Evolutionary conservation across 2,329 filamentous ascomycete genomes (phyloP), one percentile per base, ranked within the genome.

Genomic region (Trichophaea hybrida): DNA sequence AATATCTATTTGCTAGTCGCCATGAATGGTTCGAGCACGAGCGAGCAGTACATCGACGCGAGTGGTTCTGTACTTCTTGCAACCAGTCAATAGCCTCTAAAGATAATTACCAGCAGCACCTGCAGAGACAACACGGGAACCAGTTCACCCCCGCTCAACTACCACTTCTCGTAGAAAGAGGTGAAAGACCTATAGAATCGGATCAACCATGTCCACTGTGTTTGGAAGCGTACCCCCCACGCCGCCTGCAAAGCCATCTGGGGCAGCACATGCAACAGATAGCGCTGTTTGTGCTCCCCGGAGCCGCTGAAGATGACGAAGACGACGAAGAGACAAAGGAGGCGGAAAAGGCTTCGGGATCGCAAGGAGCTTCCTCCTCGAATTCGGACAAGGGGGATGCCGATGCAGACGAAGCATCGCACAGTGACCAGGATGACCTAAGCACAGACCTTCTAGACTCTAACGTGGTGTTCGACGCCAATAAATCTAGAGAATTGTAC

Each of bases 401-500:
- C 8, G 31, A 32, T 31, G 46, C 10, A 10, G 10, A 13, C 17
- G 46, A 50, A 43, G n/a, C 10, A 15, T 10, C 10, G 38, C 38
- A 43, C 38, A 4, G 38, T 10, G n/a, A 43, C 38, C 38, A 12
- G 10, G 38, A 2, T 12, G 38, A 12, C n/a, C 10, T 4, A 10
- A 10, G 38, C 10, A 43, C 38, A 2, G 38, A 15, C 2, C n/a
- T 43, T 12, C n/a, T 4, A 15, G n/a, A 10, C 38, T 2, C n/a
- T 10, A 4, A 43, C 1, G n/a, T 12, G 10, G 10, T 15, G 10
- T 15, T 15, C 38, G 68, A 73, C 79, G 8, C 70, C 77, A 10
- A 79, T 77, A 58, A 77, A 79, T 68, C 70, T 73, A 2, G 72
- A 75, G 58, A 75, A 77, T 13, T 43, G 10, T 15, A 43, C n/a